Evolutionary conservation across 2,329 filamentous ascomycete species (phyloP).

Genomic region (Verticillium tricorpus): DNA sequence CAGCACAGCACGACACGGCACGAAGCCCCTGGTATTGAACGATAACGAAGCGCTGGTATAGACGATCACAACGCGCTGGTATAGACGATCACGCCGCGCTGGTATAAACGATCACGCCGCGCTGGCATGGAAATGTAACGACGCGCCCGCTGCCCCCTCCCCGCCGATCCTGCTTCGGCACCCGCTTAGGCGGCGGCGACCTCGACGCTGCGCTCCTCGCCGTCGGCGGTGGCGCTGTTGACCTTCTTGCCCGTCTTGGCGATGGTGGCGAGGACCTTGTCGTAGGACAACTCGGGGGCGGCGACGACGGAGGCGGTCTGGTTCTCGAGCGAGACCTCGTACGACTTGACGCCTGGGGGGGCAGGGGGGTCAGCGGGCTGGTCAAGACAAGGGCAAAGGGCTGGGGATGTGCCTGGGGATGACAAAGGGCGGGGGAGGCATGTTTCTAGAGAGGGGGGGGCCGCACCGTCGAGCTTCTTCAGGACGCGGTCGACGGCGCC

Average conservation of each 20-base stretch:
- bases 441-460: too few species aligned
- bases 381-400: too few species aligned
- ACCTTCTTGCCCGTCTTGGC: slow-evolving; percentile 94
- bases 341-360: slow-evolving; percentile 73
- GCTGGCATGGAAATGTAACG: too few species aligned
- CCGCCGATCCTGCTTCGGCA: too few species aligned
- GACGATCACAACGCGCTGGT: too few species aligned
- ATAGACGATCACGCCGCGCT: too few species aligned
- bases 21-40: too few species aligned
- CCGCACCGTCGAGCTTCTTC: slow-evolving; percentile 82
- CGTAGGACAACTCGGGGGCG: slow-evolving; percentile 65
- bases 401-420: neutral
- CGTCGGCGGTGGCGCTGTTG: slow-evolving; percentile 70
- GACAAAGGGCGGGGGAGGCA: neutral
- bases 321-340: slow-evolving; percentile 80
- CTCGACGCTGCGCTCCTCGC: slow-evolving; percentile 49
- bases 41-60: too few species aligned
- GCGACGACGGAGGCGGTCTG: slow-evolving; percentile 78
- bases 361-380: too few species aligned
- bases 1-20: too few species aligned
- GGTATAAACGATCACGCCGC: too few species aligned
- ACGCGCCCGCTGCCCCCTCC: too few species aligned
- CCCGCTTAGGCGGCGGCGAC: slow-evolving; percentile 16
- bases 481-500: slow-evolving; percentile 89
- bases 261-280: slow-evolving; percentile 80